Conservation (phyloP, 495 filamentous ascomycete genomes). For the Aspergillus ellipticus region DNA sequence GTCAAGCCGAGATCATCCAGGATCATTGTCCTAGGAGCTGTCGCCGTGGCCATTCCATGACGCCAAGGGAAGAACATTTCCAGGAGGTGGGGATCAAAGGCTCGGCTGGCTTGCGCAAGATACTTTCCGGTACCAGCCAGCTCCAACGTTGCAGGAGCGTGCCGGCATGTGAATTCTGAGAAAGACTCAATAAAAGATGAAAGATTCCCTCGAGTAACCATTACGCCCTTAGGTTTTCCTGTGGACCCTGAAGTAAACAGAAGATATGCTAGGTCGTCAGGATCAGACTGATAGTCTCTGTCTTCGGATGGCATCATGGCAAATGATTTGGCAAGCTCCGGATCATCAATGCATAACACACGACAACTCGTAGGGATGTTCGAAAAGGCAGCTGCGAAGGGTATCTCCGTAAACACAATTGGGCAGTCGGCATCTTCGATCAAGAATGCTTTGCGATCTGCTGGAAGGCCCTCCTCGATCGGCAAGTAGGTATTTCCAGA, state of each 20-base stretch:
- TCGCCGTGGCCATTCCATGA: conserved; percentile 33
- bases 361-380: conserved; percentile 21
- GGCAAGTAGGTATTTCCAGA: conserved; percentile 78
- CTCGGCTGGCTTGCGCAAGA: conserved; percentile 32
- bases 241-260: conserved; percentile 97
- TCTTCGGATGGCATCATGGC: conserved; percentile 21
- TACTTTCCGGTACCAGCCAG: conserved; percentile 31
- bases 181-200: conserved; percentile 42
- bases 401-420: conserved; percentile 27
- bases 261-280: conserved; percentile 91
- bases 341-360: conserved; percentile 29
- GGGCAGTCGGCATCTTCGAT: conserved; percentile 33
- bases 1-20: conserved; percentile 31
- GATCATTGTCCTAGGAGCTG: conserved; percentile 28
- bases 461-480: conserved; percentile 42
- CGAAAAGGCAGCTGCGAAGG: conserved; percentile 20
- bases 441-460: conserved; percentile 43
- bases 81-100: conserved; percentile 35
- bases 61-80: conserved; percentile 39
- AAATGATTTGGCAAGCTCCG: conserved; percentile 21
- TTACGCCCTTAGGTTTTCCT: conserved; percentile 95
- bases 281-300: conserved; percentile 37
- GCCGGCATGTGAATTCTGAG: conserved; percentile 25
- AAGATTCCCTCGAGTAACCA: conserved; percentile 54
- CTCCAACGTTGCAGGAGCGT: conserved; percentile 19